A percentile compares a stretch with the other conserved stretches of the same genome.
Conservation (phyloP, 768 basidiomycete species). For the Suillus variegatus region DNA sequence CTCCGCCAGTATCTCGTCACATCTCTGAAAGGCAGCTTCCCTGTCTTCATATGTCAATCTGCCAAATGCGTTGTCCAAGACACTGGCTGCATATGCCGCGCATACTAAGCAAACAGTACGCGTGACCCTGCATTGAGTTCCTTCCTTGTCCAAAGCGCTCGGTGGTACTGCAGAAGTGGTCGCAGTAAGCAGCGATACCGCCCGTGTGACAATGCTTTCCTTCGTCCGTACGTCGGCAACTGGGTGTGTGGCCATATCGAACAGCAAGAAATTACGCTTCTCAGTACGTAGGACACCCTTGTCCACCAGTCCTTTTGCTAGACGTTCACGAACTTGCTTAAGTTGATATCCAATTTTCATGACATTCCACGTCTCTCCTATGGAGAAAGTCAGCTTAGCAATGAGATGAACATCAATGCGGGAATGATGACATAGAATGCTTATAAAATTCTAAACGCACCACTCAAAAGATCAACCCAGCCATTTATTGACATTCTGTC, state of each 20-base stretch:
- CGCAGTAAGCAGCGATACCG: conserved; percentile 76
- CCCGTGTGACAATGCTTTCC: conserved; percentile 77
- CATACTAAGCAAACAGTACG: conserved; percentile 87
- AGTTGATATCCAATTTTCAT: conserved; percentile 99
- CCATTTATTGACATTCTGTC: conserved; percentile 68
- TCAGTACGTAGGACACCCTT: conserved; percentile 99
- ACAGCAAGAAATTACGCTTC: conserved; percentile 97
- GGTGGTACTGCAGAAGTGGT: conserved; percentile 81
- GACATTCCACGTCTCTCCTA: conserved; percentile 99
- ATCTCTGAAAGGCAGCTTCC: conserved; percentile 90
- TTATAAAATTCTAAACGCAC: conserved; percentile 46
- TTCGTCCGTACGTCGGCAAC: conserved; percentile 92
- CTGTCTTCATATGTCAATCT: conserved; percentile 89
- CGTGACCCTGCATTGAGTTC: conserved; percentile 75
- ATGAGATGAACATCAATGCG: conserved; percentile 3
- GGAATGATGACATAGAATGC: neutral
- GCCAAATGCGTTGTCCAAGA: conserved; percentile 92
- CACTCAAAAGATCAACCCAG: conserved; percentile 95
- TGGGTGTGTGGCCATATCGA: conserved; percentile 99
- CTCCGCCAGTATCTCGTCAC: conserved; percentile 92
- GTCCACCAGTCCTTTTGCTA: conserved; percentile 96
- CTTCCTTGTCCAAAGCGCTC: conserved; percentile 72
- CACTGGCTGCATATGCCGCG: conserved; percentile 92
- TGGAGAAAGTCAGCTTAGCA: neutral
- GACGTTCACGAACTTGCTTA: conserved; percentile 96